Base-by-base conservation (phyloP, 768 basidiomycete genomes). In the Suillus spraguei region DNA sequence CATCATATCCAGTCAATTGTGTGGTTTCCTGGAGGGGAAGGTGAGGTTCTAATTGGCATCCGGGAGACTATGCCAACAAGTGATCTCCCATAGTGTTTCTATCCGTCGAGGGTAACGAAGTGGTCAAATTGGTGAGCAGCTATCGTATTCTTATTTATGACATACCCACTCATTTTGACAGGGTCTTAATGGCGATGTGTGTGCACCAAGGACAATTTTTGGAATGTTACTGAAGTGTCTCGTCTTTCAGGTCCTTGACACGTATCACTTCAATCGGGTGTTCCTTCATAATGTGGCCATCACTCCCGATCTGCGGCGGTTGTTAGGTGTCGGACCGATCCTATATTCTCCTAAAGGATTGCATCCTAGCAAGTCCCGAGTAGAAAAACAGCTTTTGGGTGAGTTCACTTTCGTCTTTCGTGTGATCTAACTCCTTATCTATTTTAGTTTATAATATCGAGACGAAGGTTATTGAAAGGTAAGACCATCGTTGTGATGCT, bases 341-440 rank as follows among this genome's bases (percentile, higher is more conserved):
- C 76, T 87, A n/a, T 76, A 81, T 60, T 90, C 90, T 5, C 82
- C 83, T 1, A 81, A 80, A 56, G 87, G 88, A 11, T 74, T 89
- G 32, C 83, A 85, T 46, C 90, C 91, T 8, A 89, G 85, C 71
- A 90, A 85, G 75, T 90, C 88, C 22, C 78, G 86, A 50, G 77
- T 77, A 24, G 91, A 92, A 73, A 92, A 91, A 67, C 85, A 88
- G n/a, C 81, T 92, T 24, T 81, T 90, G 63, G 88, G 90, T 90
- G 68, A 35, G 85, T 69, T 39, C 24, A 24, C 4, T 44, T 6
- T 50, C 14, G 14, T 44, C 50, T 36, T 60, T 36, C 5, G 3
- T 20, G 38, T 11, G 14, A 17, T 33, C 14, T 64, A 50, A 46
- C 14, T 9, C 3, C 22, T 33, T 35, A 50, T 36, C 7, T 61